Percentiles rank a stretch among this genome's conserved stretches.
Evolutionary conservation across 2,329 filamentous ascomycete genomes (phyloP).

Genomic region (Coniochaeta sp.): DNA sequence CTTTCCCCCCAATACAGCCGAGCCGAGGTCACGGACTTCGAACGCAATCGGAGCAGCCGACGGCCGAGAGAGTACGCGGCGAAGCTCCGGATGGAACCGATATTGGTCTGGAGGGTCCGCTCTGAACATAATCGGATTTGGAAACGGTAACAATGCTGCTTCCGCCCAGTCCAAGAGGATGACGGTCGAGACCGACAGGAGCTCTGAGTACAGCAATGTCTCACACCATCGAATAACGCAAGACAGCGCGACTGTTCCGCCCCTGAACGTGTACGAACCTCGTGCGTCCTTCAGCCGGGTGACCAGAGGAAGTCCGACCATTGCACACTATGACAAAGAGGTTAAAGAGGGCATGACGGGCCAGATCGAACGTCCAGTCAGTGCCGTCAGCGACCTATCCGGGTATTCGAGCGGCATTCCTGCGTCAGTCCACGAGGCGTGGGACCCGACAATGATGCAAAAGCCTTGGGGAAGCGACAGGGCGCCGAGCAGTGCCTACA

Average conservation of each 20-base stretch:
- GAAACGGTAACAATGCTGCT: slow-evolving; percentile 25
- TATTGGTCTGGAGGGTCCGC: slow-evolving; percentile 72
- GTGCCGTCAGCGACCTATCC: slow-evolving; percentile 38
- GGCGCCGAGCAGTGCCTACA: slow-evolving; percentile 45
- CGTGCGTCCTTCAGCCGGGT: slow-evolving; percentile 59
- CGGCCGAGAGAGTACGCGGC: slow-evolving; percentile 36
- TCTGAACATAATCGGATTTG: slow-evolving; percentile 57
- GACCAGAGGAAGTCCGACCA: slow-evolving; percentile 60
- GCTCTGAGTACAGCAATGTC: slow-evolving; percentile 44
- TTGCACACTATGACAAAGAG: slow-evolving; percentile 50
- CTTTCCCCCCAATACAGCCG: slow-evolving; percentile 25
- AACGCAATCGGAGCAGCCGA: slow-evolving; percentile 21
- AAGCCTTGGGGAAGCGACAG: slow-evolving; percentile 43
- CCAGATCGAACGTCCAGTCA: slow-evolving; percentile 51
- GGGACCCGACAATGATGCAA: slow-evolving; percentile 38
- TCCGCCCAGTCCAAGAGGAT: slow-evolving; percentile 28
- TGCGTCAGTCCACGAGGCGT: slow-evolving; percentile 52
- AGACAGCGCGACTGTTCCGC: slow-evolving; percentile 63
- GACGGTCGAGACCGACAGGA: slow-evolving; percentile 47
- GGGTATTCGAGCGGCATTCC: slow-evolving; percentile 60
- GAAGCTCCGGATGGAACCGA: slow-evolving; percentile 68
- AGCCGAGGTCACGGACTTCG: slow-evolving; percentile 22
- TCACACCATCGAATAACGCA: slow-evolving; percentile 42
- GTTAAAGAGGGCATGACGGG: slow-evolving; percentile 52
- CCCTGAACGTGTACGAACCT: slow-evolving; percentile 56